These are phyloP conservation scores for Stagonosporopsis vannaccii DNA, from an alignment of 2,329 filamentous ascomycete genomes.

Conservation along the genomic window DNA sequence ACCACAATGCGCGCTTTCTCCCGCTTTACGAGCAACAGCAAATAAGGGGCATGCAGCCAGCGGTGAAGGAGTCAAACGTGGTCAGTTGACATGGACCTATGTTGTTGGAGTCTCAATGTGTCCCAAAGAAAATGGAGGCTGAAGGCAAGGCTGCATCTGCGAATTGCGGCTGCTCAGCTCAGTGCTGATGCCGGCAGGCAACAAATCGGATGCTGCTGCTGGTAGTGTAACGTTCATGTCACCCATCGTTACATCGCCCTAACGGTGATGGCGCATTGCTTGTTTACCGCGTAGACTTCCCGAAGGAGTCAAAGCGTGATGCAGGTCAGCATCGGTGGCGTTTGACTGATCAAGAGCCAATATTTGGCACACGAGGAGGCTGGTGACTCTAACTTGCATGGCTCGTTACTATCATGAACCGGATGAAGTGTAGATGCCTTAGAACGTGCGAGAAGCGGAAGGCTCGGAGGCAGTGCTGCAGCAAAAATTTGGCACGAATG, in stretches of 20 bases:
- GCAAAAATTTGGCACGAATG: neutral
- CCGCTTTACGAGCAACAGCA: conserved; percentile 20
- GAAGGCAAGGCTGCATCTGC: neutral
- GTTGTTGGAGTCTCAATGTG: neutral
- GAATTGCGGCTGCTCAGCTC: conserved; percentile 12
- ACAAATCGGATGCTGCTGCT: neutral
- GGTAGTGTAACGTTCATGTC: conserved; percentile 26
- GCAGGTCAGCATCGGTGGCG: conserved; percentile 37
- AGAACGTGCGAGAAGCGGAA: neutral
- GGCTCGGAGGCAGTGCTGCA: neutral
- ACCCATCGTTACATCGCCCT: conserved; percentile 13
- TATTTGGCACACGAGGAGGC: conserved; percentile 18
- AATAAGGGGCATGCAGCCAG: neutral
- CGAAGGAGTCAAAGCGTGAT: conserved; percentile 18
- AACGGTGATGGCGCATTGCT: conserved; percentile 22
- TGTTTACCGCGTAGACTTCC: conserved; percentile 27
- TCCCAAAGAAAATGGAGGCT: neutral
- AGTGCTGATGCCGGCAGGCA: neutral
- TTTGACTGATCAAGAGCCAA: conserved; percentile 13
- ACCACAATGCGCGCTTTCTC: conserved; percentile 2
- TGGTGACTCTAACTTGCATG: conserved; percentile 9
- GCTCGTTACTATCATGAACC: conserved; percentile 24
- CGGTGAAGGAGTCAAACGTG: neutral
- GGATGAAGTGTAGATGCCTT: conserved; percentile 6
- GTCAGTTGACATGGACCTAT: neutral